Percentiles rank a stretch among this genome's conserved stretches.
These are phyloP conservation scores for Trebouxia gelatinosa DNA, from an alignment of 163 green algal species.

Conservation along the genomic window DNA sequence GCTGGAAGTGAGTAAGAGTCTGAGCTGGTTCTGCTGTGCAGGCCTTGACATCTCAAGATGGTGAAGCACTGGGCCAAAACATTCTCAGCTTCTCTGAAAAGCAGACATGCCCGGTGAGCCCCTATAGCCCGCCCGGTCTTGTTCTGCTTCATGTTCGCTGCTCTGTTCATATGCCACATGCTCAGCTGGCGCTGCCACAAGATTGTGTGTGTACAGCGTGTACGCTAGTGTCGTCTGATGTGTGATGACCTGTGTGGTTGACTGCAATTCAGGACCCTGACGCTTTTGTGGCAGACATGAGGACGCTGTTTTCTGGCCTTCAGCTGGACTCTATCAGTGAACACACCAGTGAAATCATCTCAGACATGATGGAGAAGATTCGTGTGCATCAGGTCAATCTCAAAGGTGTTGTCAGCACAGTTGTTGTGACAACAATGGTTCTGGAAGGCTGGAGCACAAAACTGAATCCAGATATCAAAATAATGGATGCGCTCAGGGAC, in stretches of 20 bases:
- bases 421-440: constrained; percentile 94
- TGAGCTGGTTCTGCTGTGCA: no score
- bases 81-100: constrained; percentile 54
- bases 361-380: constrained; percentile 82
- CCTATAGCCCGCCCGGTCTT: neutral
- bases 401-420: constrained; percentile 76
- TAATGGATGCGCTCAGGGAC: constrained; percentile 50
- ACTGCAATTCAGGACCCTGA: constrained; percentile 53
- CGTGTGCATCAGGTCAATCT: constrained; percentile 82
- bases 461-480: constrained; percentile 83
- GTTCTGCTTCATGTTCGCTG: neutral
- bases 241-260: neutral
- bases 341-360: constrained; percentile 77
- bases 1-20: no score
- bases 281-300: constrained; percentile 69
- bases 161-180: neutral
- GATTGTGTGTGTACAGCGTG: no score
- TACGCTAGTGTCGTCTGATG: no score
- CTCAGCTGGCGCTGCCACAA: no score
- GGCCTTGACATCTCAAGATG: constrained; percentile 35
- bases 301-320: constrained; percentile 69
- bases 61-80: constrained; percentile 25
- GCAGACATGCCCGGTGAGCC: constrained; percentile 36
- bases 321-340: constrained; percentile 70
- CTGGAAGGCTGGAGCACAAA: constrained; percentile 92